Evolutionary conservation across 441 rosid genomes (phyloP).

Genomic region (Euphorbia celastroides): DNA sequence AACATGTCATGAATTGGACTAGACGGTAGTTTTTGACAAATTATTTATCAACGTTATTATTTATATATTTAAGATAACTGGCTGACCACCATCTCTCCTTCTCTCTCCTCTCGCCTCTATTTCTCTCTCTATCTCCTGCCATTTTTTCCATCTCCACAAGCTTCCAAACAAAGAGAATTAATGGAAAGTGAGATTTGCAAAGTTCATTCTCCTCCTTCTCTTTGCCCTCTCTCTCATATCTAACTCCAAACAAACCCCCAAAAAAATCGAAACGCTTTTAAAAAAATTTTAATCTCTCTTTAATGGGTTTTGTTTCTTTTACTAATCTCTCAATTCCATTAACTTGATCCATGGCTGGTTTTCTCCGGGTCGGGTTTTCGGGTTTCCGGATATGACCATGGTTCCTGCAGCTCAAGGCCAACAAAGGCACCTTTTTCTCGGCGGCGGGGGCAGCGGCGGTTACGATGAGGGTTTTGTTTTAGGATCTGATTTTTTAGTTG

Average conservation of each 20-base stretch:
- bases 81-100: constrained; percentile 45
- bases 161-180: constrained; percentile 87
- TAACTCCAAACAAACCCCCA: constrained; percentile 27
- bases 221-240: constrained; percentile 34
- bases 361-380: constrained; percentile 26
- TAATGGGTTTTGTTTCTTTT: constrained; percentile 45
- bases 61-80: constrained; percentile 35
- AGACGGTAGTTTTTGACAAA: background rate
- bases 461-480: constrained; percentile 32
- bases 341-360: constrained; percentile 44
- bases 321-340: constrained; percentile 17
- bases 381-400: constrained; percentile 57
- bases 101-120: constrained; percentile 15
- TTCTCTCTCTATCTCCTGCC: constrained; percentile 35
- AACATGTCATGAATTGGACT: background rate
- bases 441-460: constrained; percentile 28
- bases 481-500: constrained; percentile 49
- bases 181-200: constrained; percentile 76
- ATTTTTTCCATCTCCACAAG: constrained; percentile 54
- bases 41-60: background rate
- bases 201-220: constrained; percentile 31
- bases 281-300: constrained; percentile 32
- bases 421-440: constrained; percentile 22
- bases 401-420: constrained; percentile 40
- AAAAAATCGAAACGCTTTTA: too few species aligned